Evolutionary conservation across 1,284 basidiomycete genomes (phyloP), one percentile per base, ranked within the genome.

Genomic region (Ceratobasidium sp.): DNA sequence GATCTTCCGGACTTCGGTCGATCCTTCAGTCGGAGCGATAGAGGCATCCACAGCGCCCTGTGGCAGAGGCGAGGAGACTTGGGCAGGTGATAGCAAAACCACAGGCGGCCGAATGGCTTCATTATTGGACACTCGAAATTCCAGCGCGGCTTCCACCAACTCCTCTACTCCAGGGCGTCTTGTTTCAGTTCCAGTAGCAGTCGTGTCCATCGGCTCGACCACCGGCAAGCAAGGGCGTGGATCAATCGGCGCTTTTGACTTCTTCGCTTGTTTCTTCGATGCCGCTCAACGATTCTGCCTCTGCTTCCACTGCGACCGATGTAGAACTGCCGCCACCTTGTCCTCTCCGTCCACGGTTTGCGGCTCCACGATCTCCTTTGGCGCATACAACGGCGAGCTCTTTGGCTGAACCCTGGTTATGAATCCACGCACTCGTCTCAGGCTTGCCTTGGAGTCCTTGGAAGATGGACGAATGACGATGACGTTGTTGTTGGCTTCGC

Each of bases 301-400:
- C n/a, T 13, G 37, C 22, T 66, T 66, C 64, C 64, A 66, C 64
- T 49, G 22, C 25, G 64, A 66, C 64, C 64, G 64, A 29, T 49
- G 22, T 22, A 66, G 13, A 2, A 49, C 44, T 2, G 64, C 64
- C 44, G 22, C 40, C 6, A 43, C 11, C 19, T 66, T 66, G 13
- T 51, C 22, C 19, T 66, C 64, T 51, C 29, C 29, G 17, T 1
- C 15, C 7, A 22, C 46, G 19, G 15, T 13, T 29, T 25, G 25
- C 7, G 44, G 25, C 8, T 49, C 64, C 15, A 34, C 44, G 7
- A 66, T 29, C 29, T 29, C 9, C 46, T 66, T 66, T 9, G 64
- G 64, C 8, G 43, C 64, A 66, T 49, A 25, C 64, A 49, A 17
- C 6, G 64, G 64, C 43, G 64, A 66, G 25, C 15, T n/a, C 29